phyloP scores from a whole-genome alignment of 2,329 filamentous ascomycete species.

The Clonostachys byssicola region DNA sequence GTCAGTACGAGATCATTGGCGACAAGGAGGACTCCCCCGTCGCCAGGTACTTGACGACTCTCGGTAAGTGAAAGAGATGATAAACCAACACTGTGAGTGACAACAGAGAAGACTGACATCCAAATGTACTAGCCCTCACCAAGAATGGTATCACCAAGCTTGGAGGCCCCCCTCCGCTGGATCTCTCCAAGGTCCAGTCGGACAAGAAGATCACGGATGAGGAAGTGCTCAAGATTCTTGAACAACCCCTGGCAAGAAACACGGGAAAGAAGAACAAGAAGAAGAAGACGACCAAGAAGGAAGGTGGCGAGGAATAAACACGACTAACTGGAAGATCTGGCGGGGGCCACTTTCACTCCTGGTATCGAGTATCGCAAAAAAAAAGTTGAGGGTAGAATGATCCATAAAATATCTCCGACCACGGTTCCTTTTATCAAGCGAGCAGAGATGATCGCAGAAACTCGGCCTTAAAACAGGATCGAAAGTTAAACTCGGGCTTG shows the following conservation, averaged over 20 bases:
- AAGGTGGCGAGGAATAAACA: slow-evolving; percentile 11
- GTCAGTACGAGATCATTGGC: slow-evolving; percentile 93
- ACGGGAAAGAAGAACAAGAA: slow-evolving; percentile 94
- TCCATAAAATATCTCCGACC: too few relatives aligned
- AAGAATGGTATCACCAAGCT: slow-evolving; percentile 95
- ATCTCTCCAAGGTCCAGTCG: slow-evolving; percentile 80
- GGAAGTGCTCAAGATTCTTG: slow-evolving; percentile 91
- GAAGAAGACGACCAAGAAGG: slow-evolving; percentile 70
- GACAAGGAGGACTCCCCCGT: slow-evolving; percentile 88
- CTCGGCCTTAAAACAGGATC: too few relatives aligned
- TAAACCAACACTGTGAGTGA: not conserved
- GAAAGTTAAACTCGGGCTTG: too few relatives aligned
- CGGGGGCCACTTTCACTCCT: too few relatives aligned
- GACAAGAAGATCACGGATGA: slow-evolving; percentile 98
- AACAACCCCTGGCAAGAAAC: slow-evolving; percentile 80
- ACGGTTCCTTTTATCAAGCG: too few relatives aligned
- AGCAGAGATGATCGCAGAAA: too few relatives aligned
- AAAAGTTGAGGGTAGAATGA: too few relatives aligned
- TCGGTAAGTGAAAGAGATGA: slow-evolving; percentile 65
- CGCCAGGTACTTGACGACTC: slow-evolving; percentile 81
- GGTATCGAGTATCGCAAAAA: too few relatives aligned
- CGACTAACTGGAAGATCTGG: not conserved
- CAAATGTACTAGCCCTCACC: slow-evolving; percentile 67
- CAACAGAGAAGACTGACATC: not conserved
- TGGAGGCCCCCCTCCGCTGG: slow-evolving; percentile 69